Conservation (phyloP, 148 eudicot genomes). For the Simmondsia chinensis region DNA sequence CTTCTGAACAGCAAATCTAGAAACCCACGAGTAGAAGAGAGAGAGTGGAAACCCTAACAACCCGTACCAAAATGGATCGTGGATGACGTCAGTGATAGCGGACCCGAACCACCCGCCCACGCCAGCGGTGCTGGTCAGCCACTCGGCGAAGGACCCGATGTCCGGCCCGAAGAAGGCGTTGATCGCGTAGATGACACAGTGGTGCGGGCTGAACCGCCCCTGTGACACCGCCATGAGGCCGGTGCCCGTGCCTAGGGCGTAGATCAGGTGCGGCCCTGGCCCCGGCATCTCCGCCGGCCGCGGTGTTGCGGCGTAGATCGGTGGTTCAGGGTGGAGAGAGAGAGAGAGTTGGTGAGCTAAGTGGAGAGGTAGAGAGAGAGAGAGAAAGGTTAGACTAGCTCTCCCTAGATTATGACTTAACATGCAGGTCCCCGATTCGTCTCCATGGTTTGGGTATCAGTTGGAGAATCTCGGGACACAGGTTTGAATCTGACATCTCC, state of each 20-base stretch:
- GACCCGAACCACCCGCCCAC: constrained; percentile 32
- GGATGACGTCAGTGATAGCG: constrained; percentile 32
- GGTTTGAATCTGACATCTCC: too few species aligned
- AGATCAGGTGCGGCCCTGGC: constrained; percentile 93
- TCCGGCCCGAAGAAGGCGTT: constrained; percentile 98
- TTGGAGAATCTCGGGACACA: too few species aligned
- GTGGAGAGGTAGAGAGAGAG: too few species aligned
- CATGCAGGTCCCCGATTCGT: too few species aligned
- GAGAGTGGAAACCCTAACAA: constrained; percentile 67
- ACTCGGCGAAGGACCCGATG: constrained; percentile 77
- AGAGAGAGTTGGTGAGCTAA: background rate
- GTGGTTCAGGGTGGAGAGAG: background rate
- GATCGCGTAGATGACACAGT: constrained; percentile 65
- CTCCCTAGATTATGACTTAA: too few species aligned
- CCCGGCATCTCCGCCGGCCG: constrained; percentile 50
- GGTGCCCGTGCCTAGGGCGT: constrained; percentile 54
- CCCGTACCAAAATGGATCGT: constrained; percentile 64
- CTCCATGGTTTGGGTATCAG: too few species aligned
- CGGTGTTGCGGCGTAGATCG: background rate
- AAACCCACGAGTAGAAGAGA: constrained; percentile 48
- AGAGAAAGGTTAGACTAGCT: too few species aligned
- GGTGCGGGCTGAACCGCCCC: constrained; percentile 83
- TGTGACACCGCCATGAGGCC: constrained; percentile 47
- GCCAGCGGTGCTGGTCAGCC: constrained; percentile 64
- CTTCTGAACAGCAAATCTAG: constrained; percentile 32